Percentiles rank a stretch among this genome's conserved stretches.
Conservation (phyloP, 2,329 filamentous ascomycete species). For the Septoria petroselini region DNA sequence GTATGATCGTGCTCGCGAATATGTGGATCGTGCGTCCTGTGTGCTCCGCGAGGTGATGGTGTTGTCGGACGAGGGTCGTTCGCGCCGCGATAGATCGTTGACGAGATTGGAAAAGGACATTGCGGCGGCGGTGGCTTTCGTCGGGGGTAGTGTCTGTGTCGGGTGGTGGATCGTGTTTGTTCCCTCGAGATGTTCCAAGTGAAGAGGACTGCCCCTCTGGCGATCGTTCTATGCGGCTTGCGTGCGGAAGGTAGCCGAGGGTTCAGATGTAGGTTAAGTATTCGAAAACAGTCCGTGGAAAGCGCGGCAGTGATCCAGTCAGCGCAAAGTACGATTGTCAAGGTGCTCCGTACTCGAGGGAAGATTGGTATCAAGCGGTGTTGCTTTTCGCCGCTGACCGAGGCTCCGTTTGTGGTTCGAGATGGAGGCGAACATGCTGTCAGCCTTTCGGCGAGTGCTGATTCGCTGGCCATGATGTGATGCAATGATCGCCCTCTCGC, state of each 20-base stretch:
- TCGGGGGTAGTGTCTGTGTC: neutral
- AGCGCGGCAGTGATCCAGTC: neutral
- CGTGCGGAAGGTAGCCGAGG: conserved; percentile 14
- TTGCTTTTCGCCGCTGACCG: neutral
- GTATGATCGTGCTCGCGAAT: conserved; percentile 50
- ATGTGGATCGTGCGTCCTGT: conserved; percentile 45
- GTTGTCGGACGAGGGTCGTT: conserved; percentile 42
- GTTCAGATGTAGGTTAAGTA: neutral
- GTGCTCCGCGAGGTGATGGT: conserved; percentile 45
- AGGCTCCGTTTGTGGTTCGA: conserved; percentile 6
- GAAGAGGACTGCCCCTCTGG: conserved; percentile 14
- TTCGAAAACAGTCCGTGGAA: neutral
- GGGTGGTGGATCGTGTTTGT: neutral
- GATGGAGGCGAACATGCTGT: conserved; percentile 10
- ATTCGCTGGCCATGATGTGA: conserved; percentile 1
- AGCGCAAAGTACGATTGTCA: too few relatives aligned
- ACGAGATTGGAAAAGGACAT: conserved; percentile 55
- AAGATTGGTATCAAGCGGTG: neutral
- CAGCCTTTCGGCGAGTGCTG: neutral
- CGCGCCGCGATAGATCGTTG: conserved; percentile 51
- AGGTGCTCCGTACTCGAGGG: too few relatives aligned
- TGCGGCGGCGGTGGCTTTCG: conserved; percentile 28
- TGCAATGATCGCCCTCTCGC: neutral
- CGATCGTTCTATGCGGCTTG: conserved; percentile 11
- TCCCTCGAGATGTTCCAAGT: neutral